Evolutionary conservation across 768 basidiomycete species (phyloP).

Genomic region (Vararia minispora): DNA sequence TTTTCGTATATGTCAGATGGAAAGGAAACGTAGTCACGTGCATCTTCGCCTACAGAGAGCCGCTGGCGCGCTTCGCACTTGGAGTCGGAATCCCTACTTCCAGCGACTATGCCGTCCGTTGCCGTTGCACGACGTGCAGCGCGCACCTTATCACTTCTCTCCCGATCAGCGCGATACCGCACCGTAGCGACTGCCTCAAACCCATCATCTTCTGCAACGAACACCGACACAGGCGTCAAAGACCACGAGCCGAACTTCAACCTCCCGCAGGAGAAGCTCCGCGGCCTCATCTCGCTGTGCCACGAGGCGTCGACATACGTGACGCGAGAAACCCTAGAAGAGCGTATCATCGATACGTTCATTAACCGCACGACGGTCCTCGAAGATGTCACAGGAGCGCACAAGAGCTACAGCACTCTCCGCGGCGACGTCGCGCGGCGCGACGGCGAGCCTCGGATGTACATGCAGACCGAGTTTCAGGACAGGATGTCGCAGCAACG

Average conservation of each 20-base stretch:
- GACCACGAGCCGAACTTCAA: slow-evolving; percentile 15
- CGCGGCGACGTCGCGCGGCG: slow-evolving; percentile 11
- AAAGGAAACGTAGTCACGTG: too few relatives aligned
- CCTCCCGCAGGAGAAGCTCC: slow-evolving; percentile 48
- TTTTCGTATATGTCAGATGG: too few relatives aligned
- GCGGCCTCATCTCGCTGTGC: slow-evolving; percentile 67
- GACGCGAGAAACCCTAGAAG: slow-evolving; percentile 55
- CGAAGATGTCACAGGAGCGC: neutral
- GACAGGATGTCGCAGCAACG: slow-evolving; percentile 2
- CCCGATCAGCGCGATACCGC: too few relatives aligned
- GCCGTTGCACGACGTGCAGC: too few relatives aligned
- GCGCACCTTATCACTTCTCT: too few relatives aligned
- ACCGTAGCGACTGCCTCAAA: too few relatives aligned
- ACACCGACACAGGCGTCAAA: too few relatives aligned
- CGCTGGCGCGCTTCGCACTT: too few relatives aligned
- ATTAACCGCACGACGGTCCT: slow-evolving; percentile 8
- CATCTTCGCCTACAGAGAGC: too few relatives aligned
- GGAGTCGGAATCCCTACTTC: too few relatives aligned
- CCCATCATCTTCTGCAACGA: too few relatives aligned
- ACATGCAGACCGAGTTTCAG: slow-evolving; percentile 4
- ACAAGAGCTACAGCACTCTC: slow-evolving; percentile 11
- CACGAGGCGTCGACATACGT: slow-evolving; percentile 66
- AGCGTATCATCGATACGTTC: slow-evolving; percentile 58
- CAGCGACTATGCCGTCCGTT: too few relatives aligned
- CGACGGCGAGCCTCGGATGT: slow-evolving; percentile 6